Evolutionary conservation across 2,329 filamentous ascomycete genomes (phyloP).

Genomic region (Alternaria hordeiaustralica): DNA sequence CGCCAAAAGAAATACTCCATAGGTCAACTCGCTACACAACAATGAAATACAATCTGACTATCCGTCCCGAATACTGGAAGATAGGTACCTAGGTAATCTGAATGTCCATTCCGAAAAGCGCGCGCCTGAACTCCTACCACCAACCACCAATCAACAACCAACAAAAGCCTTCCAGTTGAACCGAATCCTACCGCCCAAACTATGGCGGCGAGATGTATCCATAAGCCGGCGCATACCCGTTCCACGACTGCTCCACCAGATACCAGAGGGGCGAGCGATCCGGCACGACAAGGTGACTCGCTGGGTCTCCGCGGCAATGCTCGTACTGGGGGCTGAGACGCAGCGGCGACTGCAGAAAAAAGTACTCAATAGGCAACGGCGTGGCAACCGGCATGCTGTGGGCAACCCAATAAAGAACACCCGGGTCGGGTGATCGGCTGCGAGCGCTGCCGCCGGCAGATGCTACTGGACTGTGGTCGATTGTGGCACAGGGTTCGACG

Average conservation of each 20-base stretch:
- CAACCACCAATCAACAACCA: not conserved
- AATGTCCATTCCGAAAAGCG: not conserved
- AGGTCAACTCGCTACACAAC: too few relatives aligned
- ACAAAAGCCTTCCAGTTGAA: not conserved
- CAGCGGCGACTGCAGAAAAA: constrained; percentile 34
- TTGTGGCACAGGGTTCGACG: not conserved
- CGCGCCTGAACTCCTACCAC: not conserved
- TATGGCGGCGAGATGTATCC: constrained; percentile 3
- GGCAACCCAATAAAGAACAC: constrained; percentile 23
- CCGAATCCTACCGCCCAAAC: not conserved
- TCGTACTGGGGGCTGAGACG: constrained; percentile 39
- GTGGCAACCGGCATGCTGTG: not conserved
- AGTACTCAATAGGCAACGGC: constrained; percentile 20
- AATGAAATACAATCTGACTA: too few relatives aligned
- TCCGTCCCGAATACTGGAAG: too few relatives aligned
- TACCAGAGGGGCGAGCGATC: constrained; percentile 20
- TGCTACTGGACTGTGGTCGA: not conserved
- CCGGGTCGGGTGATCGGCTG: constrained; percentile 31
- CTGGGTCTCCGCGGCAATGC: constrained; percentile 35
- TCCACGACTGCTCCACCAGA: constrained; percentile 2
- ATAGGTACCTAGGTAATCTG: too few relatives aligned
- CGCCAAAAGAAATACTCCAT: not conserved
- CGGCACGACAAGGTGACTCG: constrained; percentile 26
- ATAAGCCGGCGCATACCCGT: not conserved
- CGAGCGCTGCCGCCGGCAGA: constrained; percentile 16